Base-by-base conservation (phyloP, 2,329 filamentous ascomycete genomes). In the Neopestalotiopsis sp. region DNA sequence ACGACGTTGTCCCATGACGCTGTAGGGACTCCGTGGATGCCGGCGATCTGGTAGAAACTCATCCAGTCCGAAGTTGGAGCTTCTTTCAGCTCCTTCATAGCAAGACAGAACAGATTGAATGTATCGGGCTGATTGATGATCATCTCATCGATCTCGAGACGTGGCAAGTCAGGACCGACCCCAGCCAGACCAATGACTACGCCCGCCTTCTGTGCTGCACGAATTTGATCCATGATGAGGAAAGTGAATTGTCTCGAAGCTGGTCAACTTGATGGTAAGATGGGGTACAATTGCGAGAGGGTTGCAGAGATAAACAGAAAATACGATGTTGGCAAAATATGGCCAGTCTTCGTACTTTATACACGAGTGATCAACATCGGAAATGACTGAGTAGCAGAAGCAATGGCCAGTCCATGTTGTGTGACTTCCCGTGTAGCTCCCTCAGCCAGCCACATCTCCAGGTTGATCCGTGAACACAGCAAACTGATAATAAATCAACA, bases 21-120 rank as follows among this genome's bases (percentile, higher is more conserved):
- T 20, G 58, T 62, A 13, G 71, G 71, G 7, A 66, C 56, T 17
- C 70, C 68, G 28, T 72, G 71, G 30, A 72, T 71, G 28, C 71
- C 71, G n/a, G 70, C 64, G 38, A 71, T 67, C 56, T 71, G 71
- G 45, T 68, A 72, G 45, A 5, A 49, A 14, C 45, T 5, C 45
- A 49, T 49, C 45, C 45, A 49, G 45, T 49, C 45, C 2, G 45
- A 49, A 5, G 45, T 3, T 2, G 45, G 45, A 2, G 45, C 17
- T n/a, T 13, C 14, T 5, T 49, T 49, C 3, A 49, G 45, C 6
- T 49, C 45, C 3, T 1, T 14, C 45, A 20, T 49, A 14, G 45
- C 45, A 14, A 49, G 45, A n/a, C 45, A 49, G 14, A 49, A 49
- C 14, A 49, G 45, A n/a, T 49, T 49, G 45, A 49, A 49, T 6